Evolutionary conservation across 1,284 basidiomycete species (phyloP).

Genomic region (Irpex sp.): DNA sequence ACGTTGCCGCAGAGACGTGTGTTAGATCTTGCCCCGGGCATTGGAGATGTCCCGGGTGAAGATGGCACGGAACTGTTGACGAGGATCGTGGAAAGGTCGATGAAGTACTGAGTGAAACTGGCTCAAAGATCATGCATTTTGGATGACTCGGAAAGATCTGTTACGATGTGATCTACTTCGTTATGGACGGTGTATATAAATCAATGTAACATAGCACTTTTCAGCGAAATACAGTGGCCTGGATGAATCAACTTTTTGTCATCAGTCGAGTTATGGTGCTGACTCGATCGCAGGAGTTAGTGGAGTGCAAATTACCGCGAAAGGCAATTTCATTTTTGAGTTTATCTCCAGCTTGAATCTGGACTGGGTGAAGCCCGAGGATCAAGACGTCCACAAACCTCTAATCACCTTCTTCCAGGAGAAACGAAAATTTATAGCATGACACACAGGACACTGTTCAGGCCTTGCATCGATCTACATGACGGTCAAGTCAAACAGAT

Average conservation of each 20-base stretch:
- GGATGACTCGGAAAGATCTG: neutral
- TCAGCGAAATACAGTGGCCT: neutral
- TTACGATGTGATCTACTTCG: neutral
- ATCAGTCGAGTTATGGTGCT: neutral
- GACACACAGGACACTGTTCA: constrained; percentile 44
- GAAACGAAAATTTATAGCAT: neutral
- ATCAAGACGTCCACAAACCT: neutral
- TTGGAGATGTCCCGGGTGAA: constrained; percentile 74
- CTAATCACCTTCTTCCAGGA: neutral
- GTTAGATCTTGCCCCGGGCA: constrained; percentile 82
- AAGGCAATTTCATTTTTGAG: neutral
- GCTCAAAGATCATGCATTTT: neutral
- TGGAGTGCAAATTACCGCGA: neutral
- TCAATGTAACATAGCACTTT: neutral
- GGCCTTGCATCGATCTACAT: constrained; percentile 97
- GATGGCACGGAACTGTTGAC: constrained; percentile 80
- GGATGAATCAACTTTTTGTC: neutral
- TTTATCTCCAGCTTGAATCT: no score
- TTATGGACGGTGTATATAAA: neutral
- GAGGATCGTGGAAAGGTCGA: constrained; percentile 70
- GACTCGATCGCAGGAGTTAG: neutral
- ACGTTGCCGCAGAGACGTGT: constrained; percentile 87
- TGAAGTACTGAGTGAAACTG: constrained; percentile 55
- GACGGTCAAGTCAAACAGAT: constrained; percentile 97
- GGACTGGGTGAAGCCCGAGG: no score